Conservation (phyloP, 2,329 filamentous ascomycete species). For the Periglandula ipomoeae region DNA sequence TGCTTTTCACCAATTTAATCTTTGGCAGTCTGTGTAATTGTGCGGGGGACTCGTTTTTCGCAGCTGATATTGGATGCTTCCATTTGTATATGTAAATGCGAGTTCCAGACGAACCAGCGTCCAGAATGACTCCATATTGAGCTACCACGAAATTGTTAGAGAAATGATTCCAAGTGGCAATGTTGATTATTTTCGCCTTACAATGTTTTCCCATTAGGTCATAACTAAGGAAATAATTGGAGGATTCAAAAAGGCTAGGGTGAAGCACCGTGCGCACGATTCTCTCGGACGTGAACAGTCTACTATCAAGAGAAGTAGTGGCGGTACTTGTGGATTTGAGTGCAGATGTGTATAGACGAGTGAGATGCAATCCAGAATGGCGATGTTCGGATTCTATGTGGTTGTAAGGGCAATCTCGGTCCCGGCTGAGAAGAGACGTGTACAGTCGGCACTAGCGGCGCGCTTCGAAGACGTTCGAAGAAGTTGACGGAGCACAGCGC, state of each 20-base stretch:
- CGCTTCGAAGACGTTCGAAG: too few species aligned
- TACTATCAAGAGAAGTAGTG: too few species aligned
- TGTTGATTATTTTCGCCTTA: conserved; percentile 9
- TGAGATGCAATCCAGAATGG: too few species aligned
- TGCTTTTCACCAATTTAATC: conserved; percentile 76
- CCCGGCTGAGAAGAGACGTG: not conserved
- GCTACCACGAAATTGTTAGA: conserved; percentile 25
- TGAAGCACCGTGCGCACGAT: not conserved
- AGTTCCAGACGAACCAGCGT: conserved; percentile 96
- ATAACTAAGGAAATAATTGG: not conserved
- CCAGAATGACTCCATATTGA: conserved; percentile 87
- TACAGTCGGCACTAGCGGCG: too few species aligned
- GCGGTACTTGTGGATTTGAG: too few species aligned
- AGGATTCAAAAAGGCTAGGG: not conserved
- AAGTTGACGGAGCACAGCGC: too few species aligned
- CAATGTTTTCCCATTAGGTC: conserved; percentile 21
- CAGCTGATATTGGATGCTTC: conserved; percentile 64
- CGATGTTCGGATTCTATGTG: too few species aligned
- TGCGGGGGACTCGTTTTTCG: conserved; percentile 35
- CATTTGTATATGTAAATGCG: conserved; percentile 91
- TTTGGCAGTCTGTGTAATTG: conserved; percentile 60
- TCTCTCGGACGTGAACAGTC: not conserved
- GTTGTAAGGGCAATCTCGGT: not conserved
- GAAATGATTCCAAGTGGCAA: too few species aligned
- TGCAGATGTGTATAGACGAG: too few species aligned